Base-by-base conservation (phyloP, 768 basidiomycete genomes). In the Porpolomopsis calyptriformis region DNA sequence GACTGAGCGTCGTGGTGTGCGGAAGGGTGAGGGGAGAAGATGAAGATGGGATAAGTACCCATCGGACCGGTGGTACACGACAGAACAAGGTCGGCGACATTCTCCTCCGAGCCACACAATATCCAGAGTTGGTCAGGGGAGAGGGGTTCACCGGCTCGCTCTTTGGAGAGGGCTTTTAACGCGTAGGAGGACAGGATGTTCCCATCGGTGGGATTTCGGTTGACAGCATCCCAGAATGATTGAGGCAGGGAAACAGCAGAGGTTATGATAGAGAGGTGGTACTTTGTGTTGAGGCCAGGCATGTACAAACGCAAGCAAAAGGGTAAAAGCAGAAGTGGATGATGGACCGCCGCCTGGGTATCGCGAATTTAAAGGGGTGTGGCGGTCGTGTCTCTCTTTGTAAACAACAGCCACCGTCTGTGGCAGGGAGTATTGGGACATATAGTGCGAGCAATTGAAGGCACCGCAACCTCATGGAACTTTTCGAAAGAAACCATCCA, bases 1-100 rank as follows among this genome's bases (percentile, higher is more conserved):
- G 58, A 59, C 7, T 54, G 42, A 8, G 43, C 16, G 31, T 60
- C 46, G 19, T 74, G 57, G 14, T 55, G 50, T 7, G 59, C 62
- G 55, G 49, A 64, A 1, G 55, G 66, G 56, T 59, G 68, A 49
- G 54, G 56, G 23, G 55, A 62, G 52, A 62, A 67, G 22, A 79
- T 60, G 61, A 78, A 80, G 9, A 78, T 54, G 2, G 77, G 78
- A 42, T 76, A 73, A 24, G 63, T 54, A 9, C 67, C 75, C 22
- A 76, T 50, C 4, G 54, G 50, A 2, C 67, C 68, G 24, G 60
- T 50, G 2, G 68, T 73, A 52, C 74, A 77, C 12, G 75, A 68
- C 3, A 78, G 59, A 5, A 78, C 53, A 47, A 74, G 67, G 35
- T 68, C 61, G 19, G 68, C 24, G 3, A 37, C 36, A 2, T 24